These are phyloP conservation scores for Phytopythium ostracodes DNA, from an alignment of 352 stramenopile species.

Conservation along the genomic window DNA sequence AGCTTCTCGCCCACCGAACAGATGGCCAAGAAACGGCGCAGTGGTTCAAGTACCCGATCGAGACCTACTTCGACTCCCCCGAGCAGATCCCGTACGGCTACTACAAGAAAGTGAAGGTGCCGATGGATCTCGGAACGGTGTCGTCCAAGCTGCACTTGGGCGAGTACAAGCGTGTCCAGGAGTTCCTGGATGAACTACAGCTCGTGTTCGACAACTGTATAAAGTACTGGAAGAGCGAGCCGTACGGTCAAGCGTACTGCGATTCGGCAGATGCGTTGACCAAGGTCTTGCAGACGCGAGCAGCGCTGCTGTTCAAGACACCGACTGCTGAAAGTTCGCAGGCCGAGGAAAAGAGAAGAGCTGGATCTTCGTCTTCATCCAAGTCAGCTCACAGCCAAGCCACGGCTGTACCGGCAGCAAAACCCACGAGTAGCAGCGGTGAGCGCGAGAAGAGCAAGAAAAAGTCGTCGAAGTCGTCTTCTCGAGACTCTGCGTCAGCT, in stretches of 20 bases:
- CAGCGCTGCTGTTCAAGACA: slow-evolving; percentile 26
- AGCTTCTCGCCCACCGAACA: slow-evolving; percentile 69
- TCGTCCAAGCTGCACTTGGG: slow-evolving; percentile 66
- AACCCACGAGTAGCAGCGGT: slow-evolving; percentile 6
- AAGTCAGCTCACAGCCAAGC: not conserved
- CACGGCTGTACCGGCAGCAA: not conserved
- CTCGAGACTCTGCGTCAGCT: slow-evolving; percentile 20
- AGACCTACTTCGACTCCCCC: slow-evolving; percentile 80
- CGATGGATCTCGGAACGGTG: slow-evolving; percentile 83
- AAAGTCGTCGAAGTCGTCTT: slow-evolving; percentile 32
- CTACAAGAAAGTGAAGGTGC: slow-evolving; percentile 70
- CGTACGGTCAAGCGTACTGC: slow-evolving; percentile 76
- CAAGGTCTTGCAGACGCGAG: slow-evolving; percentile 44
- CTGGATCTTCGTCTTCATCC: not conserved
- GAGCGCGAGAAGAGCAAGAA: slow-evolving; percentile 31
- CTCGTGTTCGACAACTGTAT: slow-evolving; percentile 88
- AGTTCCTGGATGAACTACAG: slow-evolving; percentile 61
- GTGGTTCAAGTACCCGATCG: slow-evolving; percentile 86
- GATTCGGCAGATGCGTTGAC: slow-evolving; percentile 65
- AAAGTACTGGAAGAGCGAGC: slow-evolving; percentile 71
- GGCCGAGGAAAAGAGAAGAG: not conserved
- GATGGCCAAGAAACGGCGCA: slow-evolving; percentile 76
- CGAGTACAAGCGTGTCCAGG: slow-evolving; percentile 48
- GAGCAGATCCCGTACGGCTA: slow-evolving; percentile 84
- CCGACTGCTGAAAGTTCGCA: not conserved